A percentile compares a stretch with the other conserved stretches of the same genome.
Conservation (phyloP, 176 grass and related monocot species). For the Cymbopogon citratus region DNA sequence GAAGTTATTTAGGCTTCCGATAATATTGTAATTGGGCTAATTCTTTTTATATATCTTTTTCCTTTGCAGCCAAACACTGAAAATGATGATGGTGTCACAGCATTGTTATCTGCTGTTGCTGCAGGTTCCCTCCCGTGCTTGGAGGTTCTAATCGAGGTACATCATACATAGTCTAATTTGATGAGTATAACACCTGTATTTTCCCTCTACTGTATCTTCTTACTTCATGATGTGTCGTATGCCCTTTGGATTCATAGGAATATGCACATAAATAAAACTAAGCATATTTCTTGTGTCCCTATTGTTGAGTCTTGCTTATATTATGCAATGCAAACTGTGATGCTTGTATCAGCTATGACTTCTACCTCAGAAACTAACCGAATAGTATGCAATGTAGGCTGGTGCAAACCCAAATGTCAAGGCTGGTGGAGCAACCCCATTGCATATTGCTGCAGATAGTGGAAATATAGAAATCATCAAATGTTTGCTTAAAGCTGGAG, state of each 20-base stretch:
- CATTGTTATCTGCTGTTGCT: slow-evolving; percentile 82
- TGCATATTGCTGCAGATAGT: slow-evolving; percentile 82
- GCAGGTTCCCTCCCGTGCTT: slow-evolving; percentile 77
- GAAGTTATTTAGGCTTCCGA: background rate
- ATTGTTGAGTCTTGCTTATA: background rate
- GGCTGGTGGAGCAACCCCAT: slow-evolving; percentile 84
- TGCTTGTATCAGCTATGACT: background rate
- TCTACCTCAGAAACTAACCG: background rate
- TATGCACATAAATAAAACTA: background rate
- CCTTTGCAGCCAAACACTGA: slow-evolving; percentile 61
- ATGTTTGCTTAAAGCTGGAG: slow-evolving; percentile 75
- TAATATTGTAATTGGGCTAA: background rate
- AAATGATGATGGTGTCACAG: slow-evolving; percentile 76
- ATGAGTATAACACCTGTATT: background rate
- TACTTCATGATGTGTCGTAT: background rate
- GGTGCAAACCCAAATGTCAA: slow-evolving; percentile 81
- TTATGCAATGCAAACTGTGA: background rate
- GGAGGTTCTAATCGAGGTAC: slow-evolving; percentile 77
- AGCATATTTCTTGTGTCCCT: background rate
- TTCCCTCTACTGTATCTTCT: background rate
- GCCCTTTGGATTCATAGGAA: background rate
- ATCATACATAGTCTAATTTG: background rate
- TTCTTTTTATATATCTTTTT: background rate
- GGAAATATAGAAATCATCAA: slow-evolving; percentile 64
- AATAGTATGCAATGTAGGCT: slow-evolving; percentile 41